phyloP scores from a whole-genome alignment of 2,329 filamentous ascomycete species.

The Helminthosporium solani region DNA sequence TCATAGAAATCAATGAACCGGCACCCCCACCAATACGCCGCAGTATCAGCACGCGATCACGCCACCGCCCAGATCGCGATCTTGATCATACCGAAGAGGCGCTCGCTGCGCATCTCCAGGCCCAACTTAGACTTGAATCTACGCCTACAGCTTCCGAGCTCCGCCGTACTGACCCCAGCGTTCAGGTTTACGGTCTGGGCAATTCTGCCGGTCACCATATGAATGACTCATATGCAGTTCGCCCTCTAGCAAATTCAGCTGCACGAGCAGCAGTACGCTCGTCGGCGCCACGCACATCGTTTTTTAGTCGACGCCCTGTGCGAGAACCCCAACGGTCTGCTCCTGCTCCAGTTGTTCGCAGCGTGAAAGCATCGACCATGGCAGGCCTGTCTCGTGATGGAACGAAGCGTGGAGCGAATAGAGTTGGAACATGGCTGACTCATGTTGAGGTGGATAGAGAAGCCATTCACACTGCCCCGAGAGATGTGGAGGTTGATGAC shows the following conservation, averaged over 20 bases:
- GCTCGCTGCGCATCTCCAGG: constrained; percentile 55
- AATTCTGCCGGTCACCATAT: constrained; percentile 60
- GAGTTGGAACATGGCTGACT: constrained; percentile 43
- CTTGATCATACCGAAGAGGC: constrained; percentile 52
- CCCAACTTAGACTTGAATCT: constrained; percentile 39
- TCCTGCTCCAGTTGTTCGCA: constrained; percentile 14
- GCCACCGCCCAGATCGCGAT: constrained; percentile 33
- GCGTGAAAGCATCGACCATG: constrained; percentile 34
- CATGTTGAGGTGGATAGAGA: constrained; percentile 40
- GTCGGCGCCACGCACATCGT: constrained; percentile 22
- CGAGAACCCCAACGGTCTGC: constrained; percentile 19
- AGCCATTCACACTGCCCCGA: constrained; percentile 34
- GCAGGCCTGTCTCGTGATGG: constrained; percentile 41
- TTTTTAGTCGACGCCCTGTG: constrained; percentile 29
- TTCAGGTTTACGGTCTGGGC: constrained; percentile 52
- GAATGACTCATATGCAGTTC: constrained; percentile 53
- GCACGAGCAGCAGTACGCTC: constrained; percentile 20
- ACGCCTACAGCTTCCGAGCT: constrained; percentile 23
- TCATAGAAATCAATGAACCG: constrained; percentile 32
- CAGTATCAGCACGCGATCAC: constrained; percentile 27
- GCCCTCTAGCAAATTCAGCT: constrained; percentile 29
- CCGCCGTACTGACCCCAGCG: constrained; percentile 44
- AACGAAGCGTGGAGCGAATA: constrained; percentile 35
- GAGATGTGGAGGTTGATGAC: constrained; percentile 38
- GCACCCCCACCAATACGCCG: constrained; percentile 27